Base-by-base conservation (phyloP, 768 basidiomycete species). In the Psilocybe tampanensis region DNA sequence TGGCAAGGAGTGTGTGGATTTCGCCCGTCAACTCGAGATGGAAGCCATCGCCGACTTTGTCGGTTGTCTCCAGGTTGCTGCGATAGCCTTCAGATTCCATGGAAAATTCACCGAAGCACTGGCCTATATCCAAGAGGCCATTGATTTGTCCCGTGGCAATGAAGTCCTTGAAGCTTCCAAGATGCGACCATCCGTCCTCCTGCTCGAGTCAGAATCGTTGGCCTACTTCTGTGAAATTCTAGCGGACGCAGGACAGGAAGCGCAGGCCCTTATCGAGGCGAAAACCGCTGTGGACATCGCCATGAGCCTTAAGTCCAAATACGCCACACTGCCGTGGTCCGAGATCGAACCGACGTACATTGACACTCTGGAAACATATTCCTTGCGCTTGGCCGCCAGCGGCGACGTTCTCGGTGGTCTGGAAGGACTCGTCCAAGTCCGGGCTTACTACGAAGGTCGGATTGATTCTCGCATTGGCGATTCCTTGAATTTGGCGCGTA, bases 271-370 rank as follows among this genome's bases (percentile, higher is more conserved):
- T 18, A 26, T 48, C 13, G 21, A 44, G 3, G 60, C 52, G 3
- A 45, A 57, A 36, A 24, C 54, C 21, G 51, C 60, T 12, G 41
- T 61, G n/a, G 44, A 57, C 15, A 47, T n/a, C 9, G 44, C 52
- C 2, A 8, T 52, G 34, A 44, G 29, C 17, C 39, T 61, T 18
- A 57, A 51, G 19, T 24, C 42, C 47, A 43, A 44, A n/a, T 21
- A 45, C 11, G 50, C 47, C 18, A 44, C 44, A 11, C 17, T 61
- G 34, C 48, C 60, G 1, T 61, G 60, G 56, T 41, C 49, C 32
- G 43, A 54, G 11, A 53, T 54, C 19, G 60, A 61, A 43, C 52
- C 54, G 11, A 52, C 26, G 7, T 56, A 53, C 24, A 53, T 52
- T 23, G 45, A 42, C 9, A 47, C 54, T 3, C 21, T 44, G 15